Conservation (phyloP, 495 filamentous ascomycete species). For the Pseudomonodictys pantanalensis region DNA sequence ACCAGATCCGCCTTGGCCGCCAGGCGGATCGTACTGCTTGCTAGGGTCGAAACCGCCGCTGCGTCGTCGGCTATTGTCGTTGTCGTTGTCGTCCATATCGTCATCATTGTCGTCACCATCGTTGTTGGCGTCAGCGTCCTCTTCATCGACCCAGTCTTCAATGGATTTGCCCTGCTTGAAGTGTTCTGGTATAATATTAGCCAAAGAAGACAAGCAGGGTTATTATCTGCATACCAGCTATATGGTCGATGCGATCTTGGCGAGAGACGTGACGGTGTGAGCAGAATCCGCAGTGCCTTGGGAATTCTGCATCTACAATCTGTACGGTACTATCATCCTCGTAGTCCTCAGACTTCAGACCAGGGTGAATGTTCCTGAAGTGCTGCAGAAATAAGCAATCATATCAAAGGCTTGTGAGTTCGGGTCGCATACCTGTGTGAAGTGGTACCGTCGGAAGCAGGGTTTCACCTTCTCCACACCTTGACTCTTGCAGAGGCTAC, state of each 20-base stretch:
- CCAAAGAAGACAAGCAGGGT: background rate
- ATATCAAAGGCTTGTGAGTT: background rate
- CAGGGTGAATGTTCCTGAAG: slow-evolving; percentile 33
- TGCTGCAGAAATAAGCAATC: too few relatives aligned
- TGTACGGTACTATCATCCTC: slow-evolving; percentile 21
- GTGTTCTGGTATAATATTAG: slow-evolving; percentile 22
- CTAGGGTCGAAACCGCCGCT: slow-evolving; percentile 16
- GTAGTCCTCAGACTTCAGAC: slow-evolving; percentile 15
- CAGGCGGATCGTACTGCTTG: background rate
- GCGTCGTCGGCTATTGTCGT: slow-evolving; percentile 5
- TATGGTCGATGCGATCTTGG: slow-evolving; percentile 33
- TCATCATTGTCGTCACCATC: slow-evolving; percentile 15
- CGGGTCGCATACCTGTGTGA: slow-evolving; percentile 20
- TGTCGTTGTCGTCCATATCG: slow-evolving; percentile 9
- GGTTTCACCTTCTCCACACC: slow-evolving; percentile 30
- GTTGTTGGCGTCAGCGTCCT: slow-evolving; percentile 12
- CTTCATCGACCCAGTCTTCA: slow-evolving; percentile 29
- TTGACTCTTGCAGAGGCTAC: slow-evolving; percentile 21
- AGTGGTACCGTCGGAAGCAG: slow-evolving; percentile 32
- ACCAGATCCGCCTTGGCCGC: background rate
- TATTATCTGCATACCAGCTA: slow-evolving; percentile 6
- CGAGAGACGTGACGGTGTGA: slow-evolving; percentile 21
- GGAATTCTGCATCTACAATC: slow-evolving; percentile 25
- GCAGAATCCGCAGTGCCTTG: slow-evolving; percentile 31
- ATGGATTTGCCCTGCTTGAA: slow-evolving; percentile 33